These are phyloP conservation scores for Ogataea degrootiae DNA, from an alignment of 805 yeast species.

Conservation along the genomic window DNA sequence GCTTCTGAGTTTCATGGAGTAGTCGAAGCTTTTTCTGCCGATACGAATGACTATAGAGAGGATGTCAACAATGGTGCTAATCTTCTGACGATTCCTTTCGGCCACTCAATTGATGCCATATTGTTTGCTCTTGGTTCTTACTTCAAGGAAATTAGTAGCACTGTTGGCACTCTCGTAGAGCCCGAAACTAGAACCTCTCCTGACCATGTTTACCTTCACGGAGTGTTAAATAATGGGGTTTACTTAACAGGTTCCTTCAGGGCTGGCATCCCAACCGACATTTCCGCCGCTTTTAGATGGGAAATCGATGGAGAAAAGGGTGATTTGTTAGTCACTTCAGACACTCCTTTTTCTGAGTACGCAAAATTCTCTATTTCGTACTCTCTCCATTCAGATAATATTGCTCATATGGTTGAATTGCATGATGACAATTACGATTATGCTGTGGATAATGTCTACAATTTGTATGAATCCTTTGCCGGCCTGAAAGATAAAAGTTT, in stretches of 20 bases:
- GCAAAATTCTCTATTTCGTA: not conserved
- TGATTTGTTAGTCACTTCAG: not conserved
- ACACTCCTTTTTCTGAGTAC: not conserved
- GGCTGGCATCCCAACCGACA: not conserved
- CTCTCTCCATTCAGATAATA: not conserved
- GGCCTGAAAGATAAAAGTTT: not conserved
- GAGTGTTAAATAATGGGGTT: not conserved
- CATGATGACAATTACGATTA: not conserved
- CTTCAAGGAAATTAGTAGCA: not conserved
- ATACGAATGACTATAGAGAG: not conserved
- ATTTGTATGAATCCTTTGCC: not conserved
- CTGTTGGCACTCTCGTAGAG: not conserved
- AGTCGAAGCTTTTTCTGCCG: not conserved
- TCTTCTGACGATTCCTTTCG: conserved; percentile 4
- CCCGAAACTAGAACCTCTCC: not conserved
- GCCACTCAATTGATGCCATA: conserved; percentile 4
- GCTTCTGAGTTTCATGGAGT: not conserved
- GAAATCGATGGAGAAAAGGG: not conserved
- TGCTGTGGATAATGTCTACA: not conserved
- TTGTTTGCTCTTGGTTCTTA: not conserved
- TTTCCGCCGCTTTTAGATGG: not conserved
- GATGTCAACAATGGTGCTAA: conserved; percentile 5
- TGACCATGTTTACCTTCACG: not conserved
- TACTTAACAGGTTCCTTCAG: not conserved
- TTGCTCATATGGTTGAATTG: not conserved